Evolutionary conservation across 805 yeast genomes (phyloP), one percentile per base, ranked within the genome.

Genomic region (Dipodascopsis tothii): DNA sequence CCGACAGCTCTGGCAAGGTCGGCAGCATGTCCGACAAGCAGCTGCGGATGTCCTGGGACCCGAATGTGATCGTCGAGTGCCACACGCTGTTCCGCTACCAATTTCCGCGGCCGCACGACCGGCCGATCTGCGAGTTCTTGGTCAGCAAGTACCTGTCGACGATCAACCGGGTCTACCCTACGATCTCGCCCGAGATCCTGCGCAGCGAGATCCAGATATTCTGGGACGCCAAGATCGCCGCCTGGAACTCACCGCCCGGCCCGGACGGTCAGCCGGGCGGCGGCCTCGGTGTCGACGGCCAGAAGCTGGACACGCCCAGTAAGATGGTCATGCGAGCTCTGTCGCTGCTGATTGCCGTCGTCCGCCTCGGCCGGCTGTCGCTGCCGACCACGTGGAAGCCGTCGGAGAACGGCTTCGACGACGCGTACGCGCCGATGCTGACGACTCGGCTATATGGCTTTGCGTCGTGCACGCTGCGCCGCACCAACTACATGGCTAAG

Each of bases 21-120:
- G 30, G 11, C 30, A 9, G 11, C 14, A 25, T 14, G 11, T 9
- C 30, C 30, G 30, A 25, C 9, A 9, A 9, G 11, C 9, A 9
- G 14, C 14, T 25, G 14, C 30, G 9, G 9, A 25, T 14, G 30
- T 9, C 30, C 14, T 25, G 30, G 30, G 14, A 25, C 14, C 30
- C 30, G 14, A 14, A 25, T 25, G 14, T 25, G 9, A 9, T 25
- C 14, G 11, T 25, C 14, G 30, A 14, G 9, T 25, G 30, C 30
- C 30, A 14, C 14, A 25, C 30, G 11, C 11, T 9, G 9, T 25
- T 25, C 14, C 9, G 14, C 9, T 25, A 25, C 30, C 36, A 37
- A n/a, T 48, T 48, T 25, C 52, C 52, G 2, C 48, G 47, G 21
- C 45, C 52, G 14, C 59, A 57, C 23, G 52, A 49, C 3, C 41